Evolutionary conservation across 2,329 filamentous ascomycete species (phyloP).

Genomic region (Paecilomyces variotii): DNA sequence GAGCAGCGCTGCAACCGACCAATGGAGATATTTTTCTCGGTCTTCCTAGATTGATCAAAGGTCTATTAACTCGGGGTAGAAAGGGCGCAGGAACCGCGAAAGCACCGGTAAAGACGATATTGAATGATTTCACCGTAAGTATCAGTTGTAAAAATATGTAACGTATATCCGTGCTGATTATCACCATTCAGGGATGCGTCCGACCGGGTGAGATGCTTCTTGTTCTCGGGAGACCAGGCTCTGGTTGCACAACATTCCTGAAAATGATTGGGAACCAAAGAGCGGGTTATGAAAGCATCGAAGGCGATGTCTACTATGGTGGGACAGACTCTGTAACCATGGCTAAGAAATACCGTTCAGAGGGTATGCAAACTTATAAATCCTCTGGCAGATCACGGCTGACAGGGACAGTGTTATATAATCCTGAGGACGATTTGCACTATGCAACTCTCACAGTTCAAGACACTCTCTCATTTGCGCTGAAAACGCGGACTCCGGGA

Average conservation of each 20-base stretch:
- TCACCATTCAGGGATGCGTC: slow-evolving; percentile 28
- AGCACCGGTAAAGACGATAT: slow-evolving; percentile 55
- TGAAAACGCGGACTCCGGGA: slow-evolving; percentile 59
- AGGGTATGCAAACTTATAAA: slow-evolving; percentile 22
- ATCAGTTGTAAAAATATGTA: background rate
- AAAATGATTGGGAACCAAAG: slow-evolving; percentile 70
- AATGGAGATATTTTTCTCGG: slow-evolving; percentile 49
- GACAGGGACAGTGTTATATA: slow-evolving; percentile 55
- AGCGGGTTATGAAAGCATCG: slow-evolving; percentile 51
- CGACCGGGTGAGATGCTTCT: slow-evolving; percentile 33
- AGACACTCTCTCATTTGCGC: slow-evolving; percentile 65
- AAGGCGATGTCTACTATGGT: slow-evolving; percentile 50
- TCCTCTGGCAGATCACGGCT: slow-evolving; percentile 1
- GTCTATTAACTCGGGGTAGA: slow-evolving; percentile 28
- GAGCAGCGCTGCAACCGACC: slow-evolving; percentile 53
- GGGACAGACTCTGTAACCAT: slow-evolving; percentile 46
- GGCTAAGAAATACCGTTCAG: slow-evolving; percentile 41
- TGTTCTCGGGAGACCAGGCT: slow-evolving; percentile 34
- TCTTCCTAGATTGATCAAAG: slow-evolving; percentile 40
- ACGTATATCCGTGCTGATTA: background rate
- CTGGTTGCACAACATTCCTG: slow-evolving; percentile 68
- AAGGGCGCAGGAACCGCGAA: slow-evolving; percentile 20
- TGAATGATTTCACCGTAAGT: slow-evolving; percentile 51
- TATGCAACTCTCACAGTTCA: slow-evolving; percentile 71
- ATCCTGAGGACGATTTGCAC: slow-evolving; percentile 69